Percentiles rank a stretch among this genome's conserved stretches.
phyloP scores from a whole-genome alignment of 768 basidiomycete species.

The Serendipita sp. region DNA sequence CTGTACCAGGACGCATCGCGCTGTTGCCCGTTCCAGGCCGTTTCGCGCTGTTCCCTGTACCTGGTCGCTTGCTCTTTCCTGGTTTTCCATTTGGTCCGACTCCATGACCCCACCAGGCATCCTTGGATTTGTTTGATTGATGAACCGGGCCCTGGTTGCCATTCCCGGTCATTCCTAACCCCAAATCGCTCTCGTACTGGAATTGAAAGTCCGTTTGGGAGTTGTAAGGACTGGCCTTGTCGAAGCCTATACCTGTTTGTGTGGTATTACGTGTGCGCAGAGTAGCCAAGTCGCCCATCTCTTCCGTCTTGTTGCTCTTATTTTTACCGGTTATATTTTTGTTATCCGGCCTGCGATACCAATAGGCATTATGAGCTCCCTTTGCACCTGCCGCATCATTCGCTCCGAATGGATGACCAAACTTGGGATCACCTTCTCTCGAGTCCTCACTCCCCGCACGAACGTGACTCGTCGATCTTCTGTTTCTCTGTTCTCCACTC shows the following conservation, averaged over 20 bases:
- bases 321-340: background rate
- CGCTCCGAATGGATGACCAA: background rate
- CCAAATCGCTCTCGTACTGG: background rate
- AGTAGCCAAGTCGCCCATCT: background rate
- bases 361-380: background rate
- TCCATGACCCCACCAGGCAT: background rate
- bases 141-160: too few relatives aligned
- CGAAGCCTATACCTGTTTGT: background rate
- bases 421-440: background rate
- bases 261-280: background rate
- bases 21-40: background rate
- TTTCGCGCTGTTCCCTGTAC: background rate
- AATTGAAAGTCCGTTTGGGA: conserved; percentile 5
- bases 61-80: background rate
- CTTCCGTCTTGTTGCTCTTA: background rate
- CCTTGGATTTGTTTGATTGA: background rate
- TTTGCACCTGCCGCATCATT: too few relatives aligned
- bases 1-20: background rate
- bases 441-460: background rate
- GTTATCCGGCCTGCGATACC: background rate
- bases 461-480: background rate
- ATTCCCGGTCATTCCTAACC: background rate
- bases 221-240: background rate
- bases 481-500: background rate
- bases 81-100: too few relatives aligned